Base-by-base conservation (phyloP, 805 yeast species). In the Hanseniaspora lindneri region DNA sequence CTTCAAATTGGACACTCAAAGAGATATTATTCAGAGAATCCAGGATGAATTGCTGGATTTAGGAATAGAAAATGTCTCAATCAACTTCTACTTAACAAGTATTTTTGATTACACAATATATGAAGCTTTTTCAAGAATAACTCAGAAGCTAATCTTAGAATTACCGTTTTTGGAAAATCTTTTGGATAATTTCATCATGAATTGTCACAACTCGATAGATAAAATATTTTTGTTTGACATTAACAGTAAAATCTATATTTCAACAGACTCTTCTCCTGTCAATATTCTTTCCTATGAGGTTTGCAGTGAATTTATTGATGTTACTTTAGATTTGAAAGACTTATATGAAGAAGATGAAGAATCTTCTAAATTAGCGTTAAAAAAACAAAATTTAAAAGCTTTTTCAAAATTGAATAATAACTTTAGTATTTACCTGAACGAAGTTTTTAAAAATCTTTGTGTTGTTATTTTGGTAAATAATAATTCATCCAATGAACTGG, bases 251-350 rank as follows among this genome's bases (percentile, higher is more conserved):
- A 84, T 92, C 19, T 92, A 89, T 60, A 87, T 89, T 42, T 96
- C 96, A 4, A 89, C 97, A 0, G 98, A 92, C 62, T 83, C 95
- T 0, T 79, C 88, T 1, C 96, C 97, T 0, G 95, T 89, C 34
- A 97, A 89, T 65, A 82, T 86, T 35, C 95, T 87, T 59, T 84
- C 94, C 0, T 92, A 92, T 61, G 96, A 92, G 62, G 94, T 89
- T 1, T 92, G 97, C 64, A 94, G 96, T 0, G 97, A 92, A 59
- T 92, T 92, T 59, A 89, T 92, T 40, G 97, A 92, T 62, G 92
- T 89, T 14, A 80, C 95, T 3, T 80, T 87, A 23, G 97, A 92
- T 59, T 66, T 92, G 54, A 88, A 85, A 56, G 83, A 82, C 44
- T 62, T 83, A 39, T 81, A 83, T 55, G 49, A 46, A 19, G 43